These are phyloP conservation scores for Roridomyces roridus DNA, from an alignment of 768 basidiomycete species.

Conservation along the genomic window DNA sequence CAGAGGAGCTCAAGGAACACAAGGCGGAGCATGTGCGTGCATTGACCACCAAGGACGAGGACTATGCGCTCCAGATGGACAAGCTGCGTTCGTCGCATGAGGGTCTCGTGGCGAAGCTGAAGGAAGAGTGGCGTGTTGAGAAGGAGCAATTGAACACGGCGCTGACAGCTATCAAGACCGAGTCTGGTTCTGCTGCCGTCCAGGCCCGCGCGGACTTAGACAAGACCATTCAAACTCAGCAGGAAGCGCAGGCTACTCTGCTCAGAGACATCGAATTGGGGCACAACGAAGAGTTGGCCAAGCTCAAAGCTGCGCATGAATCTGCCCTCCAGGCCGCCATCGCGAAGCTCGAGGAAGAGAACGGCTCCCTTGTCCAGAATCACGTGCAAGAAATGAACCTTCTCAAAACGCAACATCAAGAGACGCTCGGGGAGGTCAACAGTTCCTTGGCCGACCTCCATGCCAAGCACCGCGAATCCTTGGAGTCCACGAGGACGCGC, in stretches of 20 bases:
- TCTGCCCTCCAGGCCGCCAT: constrained; percentile 38
- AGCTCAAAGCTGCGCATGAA: constrained; percentile 56
- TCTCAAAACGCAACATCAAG: constrained; percentile 55
- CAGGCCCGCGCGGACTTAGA: constrained; percentile 55
- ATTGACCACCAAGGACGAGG: constrained; percentile 63
- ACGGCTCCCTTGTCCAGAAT: constrained; percentile 39
- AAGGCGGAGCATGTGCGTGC: constrained; percentile 66
- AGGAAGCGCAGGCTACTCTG: constrained; percentile 60
- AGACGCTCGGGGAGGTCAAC: constrained; percentile 48
- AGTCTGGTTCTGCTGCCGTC: constrained; percentile 41
- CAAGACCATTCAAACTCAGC: constrained; percentile 48
- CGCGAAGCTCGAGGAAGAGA: constrained; percentile 42
- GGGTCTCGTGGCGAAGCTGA: constrained; percentile 53
- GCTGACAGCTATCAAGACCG: constrained; percentile 53
- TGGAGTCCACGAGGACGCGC: constrained; percentile 43
- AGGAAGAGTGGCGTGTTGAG: constrained; percentile 60
- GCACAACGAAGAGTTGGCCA: constrained; percentile 61
- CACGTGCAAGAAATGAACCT: constrained; percentile 49
- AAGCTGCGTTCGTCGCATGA: constrained; percentile 68
- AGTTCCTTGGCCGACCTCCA: constrained; percentile 44
- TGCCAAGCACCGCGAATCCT: constrained; percentile 40
- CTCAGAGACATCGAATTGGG: constrained; percentile 61
- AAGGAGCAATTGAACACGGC: constrained; percentile 52
- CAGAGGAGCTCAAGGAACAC: constrained; percentile 68
- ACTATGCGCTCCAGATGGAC: constrained; percentile 64